Conservation (phyloP, 805 yeast species). For the Alloascoidea africana region DNA sequence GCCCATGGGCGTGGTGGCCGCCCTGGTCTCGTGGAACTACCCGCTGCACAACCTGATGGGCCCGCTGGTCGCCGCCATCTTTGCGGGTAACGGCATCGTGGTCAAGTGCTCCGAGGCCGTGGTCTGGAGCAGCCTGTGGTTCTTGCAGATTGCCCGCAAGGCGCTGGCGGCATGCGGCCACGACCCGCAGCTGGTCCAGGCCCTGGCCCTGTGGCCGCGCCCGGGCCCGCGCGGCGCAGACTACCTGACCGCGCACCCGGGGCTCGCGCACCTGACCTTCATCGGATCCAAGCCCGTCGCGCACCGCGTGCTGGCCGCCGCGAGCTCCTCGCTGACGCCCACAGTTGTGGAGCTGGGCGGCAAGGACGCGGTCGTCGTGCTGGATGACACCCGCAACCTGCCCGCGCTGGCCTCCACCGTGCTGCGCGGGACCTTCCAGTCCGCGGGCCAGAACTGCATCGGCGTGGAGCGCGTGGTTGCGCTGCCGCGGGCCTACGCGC, state of each 20-base stretch:
- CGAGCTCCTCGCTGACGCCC: conserved; percentile 80
- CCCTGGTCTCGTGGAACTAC: conserved; percentile 93
- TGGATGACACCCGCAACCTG: conserved; percentile 57
- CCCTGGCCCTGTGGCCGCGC: conserved; percentile 79
- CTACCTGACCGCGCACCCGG: conserved; percentile 70
- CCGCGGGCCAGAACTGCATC: conserved; percentile 96
- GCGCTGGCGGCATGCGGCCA: conserved; percentile 63
- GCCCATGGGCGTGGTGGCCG: conserved; percentile 81
- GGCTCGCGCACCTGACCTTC: conserved; percentile 77
- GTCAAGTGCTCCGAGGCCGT: conserved; percentile 94
- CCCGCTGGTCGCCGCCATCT: conserved; percentile 77
- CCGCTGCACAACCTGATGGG: conserved; percentile 93
- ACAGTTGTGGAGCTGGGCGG: conserved; percentile 96
- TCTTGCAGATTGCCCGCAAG: conserved; percentile 51
- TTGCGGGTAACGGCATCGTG: conserved; percentile 84
- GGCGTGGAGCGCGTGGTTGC: conserved; percentile 93
- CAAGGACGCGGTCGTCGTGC: conserved; percentile 78
- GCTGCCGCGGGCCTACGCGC: conserved; percentile 50
- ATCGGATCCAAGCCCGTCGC: conserved; percentile 96
- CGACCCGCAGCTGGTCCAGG: conserved; percentile 73
- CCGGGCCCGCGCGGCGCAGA: conserved; percentile 88
- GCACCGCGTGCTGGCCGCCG: conserved; percentile 69
- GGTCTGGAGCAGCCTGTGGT: conserved; percentile 83
- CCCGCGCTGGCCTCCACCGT: conserved; percentile 54
- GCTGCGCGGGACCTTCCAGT: conserved; percentile 92